Evolutionary conservation across 352 stramenopile genomes (phyloP), one percentile per base, ranked within the genome.

Genomic region (Phytopythium sindhum): DNA sequence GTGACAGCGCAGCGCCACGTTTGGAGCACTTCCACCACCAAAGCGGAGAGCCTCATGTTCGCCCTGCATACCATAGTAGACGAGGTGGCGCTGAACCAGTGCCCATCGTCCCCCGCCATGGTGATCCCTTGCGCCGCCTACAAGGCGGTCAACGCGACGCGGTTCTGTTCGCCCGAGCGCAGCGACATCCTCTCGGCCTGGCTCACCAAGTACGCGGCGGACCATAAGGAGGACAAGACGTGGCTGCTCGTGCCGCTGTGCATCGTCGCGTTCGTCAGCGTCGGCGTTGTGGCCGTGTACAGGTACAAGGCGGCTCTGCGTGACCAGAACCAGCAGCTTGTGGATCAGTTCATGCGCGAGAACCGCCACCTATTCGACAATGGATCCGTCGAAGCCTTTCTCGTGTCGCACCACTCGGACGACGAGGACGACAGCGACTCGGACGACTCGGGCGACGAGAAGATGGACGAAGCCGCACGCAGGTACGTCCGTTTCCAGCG

Each of bases 91-190:
- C 81, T 79, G 51, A 69, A 71, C 28, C 72, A 86, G 54, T 91
- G 83, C 54, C 80, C 80, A 0, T 51, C 66, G 17, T 73, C 68
- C 8, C 75, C 80, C 4, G 73, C 78, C 1, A 84, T 83, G 69
- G 63, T 89, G 31, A 89, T 89, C 60, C 82, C 82, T 11, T 89
- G 82, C 42, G 77, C 69, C 41, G 60, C 80, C n/a, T 81, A 80
- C 45, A 68, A 67, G 45, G 44, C 70, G 11, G 70, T 77, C 10
- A 70, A 81, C 39, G 66, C 68, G 15, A 70, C 70, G 11, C 69
- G 65, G 42, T 91, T 82, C 65, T 81, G 69, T 52, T 41, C 52
- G 2, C 81, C 79, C 0, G 63, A 63, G 39, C 62, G 67, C 4
- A 78, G 79, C 0, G 51, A 67, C 9, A 68, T 91, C 23, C 67